Conservation (phyloP, 1,139 yeast species). For the Suhomyces terraborum region DNA sequence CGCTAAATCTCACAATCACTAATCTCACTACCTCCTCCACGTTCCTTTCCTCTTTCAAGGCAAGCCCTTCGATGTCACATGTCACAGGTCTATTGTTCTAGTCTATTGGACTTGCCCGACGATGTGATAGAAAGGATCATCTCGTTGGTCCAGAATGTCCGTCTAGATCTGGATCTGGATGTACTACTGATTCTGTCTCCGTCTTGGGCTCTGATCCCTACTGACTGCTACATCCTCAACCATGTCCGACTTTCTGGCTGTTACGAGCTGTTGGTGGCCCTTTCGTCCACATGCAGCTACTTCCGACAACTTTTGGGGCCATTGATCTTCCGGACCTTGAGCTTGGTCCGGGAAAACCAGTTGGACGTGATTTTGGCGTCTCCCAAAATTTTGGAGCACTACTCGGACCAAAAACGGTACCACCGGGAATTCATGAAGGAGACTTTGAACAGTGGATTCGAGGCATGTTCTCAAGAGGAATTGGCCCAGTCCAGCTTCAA, state of each 20-base stretch:
- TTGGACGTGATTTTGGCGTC: slow-evolving; percentile 31
- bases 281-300: slow-evolving; percentile 30
- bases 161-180: not conserved
- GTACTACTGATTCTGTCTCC: no score
- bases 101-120: not conserved
- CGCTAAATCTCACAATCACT: no score
- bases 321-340: slow-evolving; percentile 24
- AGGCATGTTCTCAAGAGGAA: slow-evolving; percentile 25
- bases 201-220: slow-evolving; percentile 8
- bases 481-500: slow-evolving; percentile 26
- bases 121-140: not conserved
- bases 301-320: slow-evolving; percentile 28
- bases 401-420: slow-evolving; percentile 26
- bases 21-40: no score
- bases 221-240: slow-evolving; percentile 19
- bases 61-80: not conserved
- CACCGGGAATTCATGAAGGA: slow-evolving; percentile 28
- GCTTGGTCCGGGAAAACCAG: slow-evolving; percentile 32
- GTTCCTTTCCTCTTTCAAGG: not conserved
- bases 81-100: not conserved
- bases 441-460: slow-evolving; percentile 21
- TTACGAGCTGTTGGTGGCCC: slow-evolving; percentile 21
- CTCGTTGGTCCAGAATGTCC: not conserved
- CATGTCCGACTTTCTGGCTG: slow-evolving; percentile 13
- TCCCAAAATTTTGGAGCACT: slow-evolving; percentile 26